These are phyloP conservation scores for Venturia carpophila DNA, from an alignment of 2,329 filamentous ascomycete species.

Conservation along the genomic window DNA sequence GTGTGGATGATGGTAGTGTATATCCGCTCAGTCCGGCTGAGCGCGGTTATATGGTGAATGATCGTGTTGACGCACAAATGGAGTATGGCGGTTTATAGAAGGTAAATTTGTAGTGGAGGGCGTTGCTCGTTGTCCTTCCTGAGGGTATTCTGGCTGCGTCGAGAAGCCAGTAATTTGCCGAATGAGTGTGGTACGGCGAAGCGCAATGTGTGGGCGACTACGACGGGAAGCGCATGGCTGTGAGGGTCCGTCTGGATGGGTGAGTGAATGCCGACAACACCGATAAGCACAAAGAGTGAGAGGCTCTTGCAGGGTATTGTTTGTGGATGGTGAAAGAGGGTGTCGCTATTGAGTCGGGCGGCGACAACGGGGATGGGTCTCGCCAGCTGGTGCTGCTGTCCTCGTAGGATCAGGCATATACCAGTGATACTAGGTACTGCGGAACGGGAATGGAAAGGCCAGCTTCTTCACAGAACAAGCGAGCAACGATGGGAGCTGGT, in stretches of 20 bases:
- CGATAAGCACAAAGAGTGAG: not conserved
- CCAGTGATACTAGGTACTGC: too few relatives aligned
- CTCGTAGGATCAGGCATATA: not conserved
- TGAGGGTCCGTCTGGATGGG: not conserved
- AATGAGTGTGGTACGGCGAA: conserved; percentile 9
- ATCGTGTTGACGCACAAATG: conserved; percentile 5
- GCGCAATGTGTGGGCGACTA: conserved; percentile 6
- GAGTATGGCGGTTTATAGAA: not conserved
- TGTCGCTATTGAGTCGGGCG: not conserved
- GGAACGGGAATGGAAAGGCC: not conserved
- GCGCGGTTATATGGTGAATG: not conserved
- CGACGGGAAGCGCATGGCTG: conserved; percentile 4
- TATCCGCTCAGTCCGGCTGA: conserved; percentile 4
- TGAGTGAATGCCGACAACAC: not conserved
- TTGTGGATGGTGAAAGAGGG: not conserved
- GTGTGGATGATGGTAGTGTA: not conserved
- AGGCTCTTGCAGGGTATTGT: not conserved
- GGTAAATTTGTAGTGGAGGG: not conserved
- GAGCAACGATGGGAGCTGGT: too few relatives aligned
- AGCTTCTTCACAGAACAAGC: not conserved
- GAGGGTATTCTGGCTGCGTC: not conserved
- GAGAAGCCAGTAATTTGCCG: not conserved
- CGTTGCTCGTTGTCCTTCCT: conserved; percentile 3
- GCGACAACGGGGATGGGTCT: not conserved
- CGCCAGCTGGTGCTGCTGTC: not conserved